phyloP scores from a whole-genome alignment of 148 eudicot species.

The Spergularia bocconei region DNA sequence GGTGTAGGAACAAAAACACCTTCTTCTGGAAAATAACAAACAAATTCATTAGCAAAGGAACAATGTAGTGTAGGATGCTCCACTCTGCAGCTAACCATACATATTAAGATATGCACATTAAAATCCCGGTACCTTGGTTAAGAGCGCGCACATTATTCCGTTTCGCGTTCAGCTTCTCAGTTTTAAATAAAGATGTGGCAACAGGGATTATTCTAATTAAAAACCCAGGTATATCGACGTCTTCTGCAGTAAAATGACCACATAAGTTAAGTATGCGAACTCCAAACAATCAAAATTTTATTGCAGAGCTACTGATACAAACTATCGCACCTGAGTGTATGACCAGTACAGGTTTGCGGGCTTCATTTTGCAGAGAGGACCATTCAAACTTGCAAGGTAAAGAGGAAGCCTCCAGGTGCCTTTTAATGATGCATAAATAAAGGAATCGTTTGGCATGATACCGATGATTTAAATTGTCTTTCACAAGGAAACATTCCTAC shows the following conservation, averaged over 20 bases:
- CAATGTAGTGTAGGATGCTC: background rate
- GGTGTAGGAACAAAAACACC: constrained; percentile 65
- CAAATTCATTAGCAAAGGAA: background rate
- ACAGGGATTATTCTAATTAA: constrained; percentile 73
- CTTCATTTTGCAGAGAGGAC: constrained; percentile 80
- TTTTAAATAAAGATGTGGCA: constrained; percentile 53
- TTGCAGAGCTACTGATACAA: background rate
- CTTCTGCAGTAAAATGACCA: constrained; percentile 38
- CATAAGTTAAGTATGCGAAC: background rate
- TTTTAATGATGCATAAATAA: constrained; percentile 78
- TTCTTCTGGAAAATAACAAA: constrained; percentile 30
- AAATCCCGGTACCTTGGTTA: constrained; percentile 51
- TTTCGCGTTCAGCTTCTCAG: constrained; percentile 55
- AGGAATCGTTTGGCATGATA: constrained; percentile 97
- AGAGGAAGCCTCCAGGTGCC: constrained; percentile 56
- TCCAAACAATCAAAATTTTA: background rate
- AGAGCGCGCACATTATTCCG: constrained; percentile 69
- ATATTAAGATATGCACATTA: background rate
- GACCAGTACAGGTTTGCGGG: constrained; percentile 79
- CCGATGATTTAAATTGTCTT: constrained; percentile 83
- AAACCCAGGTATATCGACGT: constrained; percentile 39
- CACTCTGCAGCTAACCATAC: background rate
- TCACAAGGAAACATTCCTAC: constrained; percentile 92
- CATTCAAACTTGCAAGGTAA: constrained; percentile 51
- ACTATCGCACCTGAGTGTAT: constrained; percentile 63